Evolutionary conservation across 768 basidiomycete species (phyloP).

Genomic region (Termitomyces eurrhizus): DNA sequence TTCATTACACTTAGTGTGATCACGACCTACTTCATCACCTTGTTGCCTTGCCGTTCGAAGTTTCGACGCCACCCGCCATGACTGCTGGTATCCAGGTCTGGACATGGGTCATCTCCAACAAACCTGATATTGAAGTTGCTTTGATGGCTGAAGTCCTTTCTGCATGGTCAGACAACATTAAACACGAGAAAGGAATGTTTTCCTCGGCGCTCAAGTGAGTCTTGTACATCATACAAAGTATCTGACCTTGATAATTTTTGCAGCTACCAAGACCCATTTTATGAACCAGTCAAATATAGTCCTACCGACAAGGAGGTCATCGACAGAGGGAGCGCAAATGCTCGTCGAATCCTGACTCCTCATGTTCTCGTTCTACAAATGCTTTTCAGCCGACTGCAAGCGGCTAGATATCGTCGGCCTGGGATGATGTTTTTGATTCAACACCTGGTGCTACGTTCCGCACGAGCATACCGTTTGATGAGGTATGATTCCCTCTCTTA

Average conservation of each 20-base stretch:
- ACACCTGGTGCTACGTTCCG: constrained; percentile 79
- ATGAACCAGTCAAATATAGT: constrained; percentile 79
- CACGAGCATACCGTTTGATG: constrained; percentile 61
- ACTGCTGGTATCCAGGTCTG: constrained; percentile 89
- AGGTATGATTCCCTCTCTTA: constrained; percentile 50
- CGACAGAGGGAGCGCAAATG: constrained; percentile 65
- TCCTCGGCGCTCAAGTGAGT: constrained; percentile 76
- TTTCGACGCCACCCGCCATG: constrained; percentile 83
- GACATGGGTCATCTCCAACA: constrained; percentile 93
- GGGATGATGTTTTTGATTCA: constrained; percentile 85
- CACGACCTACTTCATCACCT: constrained; percentile 83
- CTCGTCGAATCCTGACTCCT: constrained; percentile 73
- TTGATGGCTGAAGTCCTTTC: constrained; percentile 83
- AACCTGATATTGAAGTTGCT: constrained; percentile 75
- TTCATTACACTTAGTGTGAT: constrained; percentile 54
- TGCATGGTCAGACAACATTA: constrained; percentile 84
- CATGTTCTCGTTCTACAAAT: constrained; percentile 85
- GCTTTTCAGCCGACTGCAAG: constrained; percentile 88
- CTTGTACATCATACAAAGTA: background rate
- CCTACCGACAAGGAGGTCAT: constrained; percentile 87
- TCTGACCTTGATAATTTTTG: background rate
- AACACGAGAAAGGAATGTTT: constrained; percentile 78
- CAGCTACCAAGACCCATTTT: constrained; percentile 90
- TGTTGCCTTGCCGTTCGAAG: constrained; percentile 83
- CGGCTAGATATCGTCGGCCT: constrained; percentile 83